phyloP scores from a whole-genome alignment of 164 flowering plant genomes.

The Hamamelis virginiana region DNA sequence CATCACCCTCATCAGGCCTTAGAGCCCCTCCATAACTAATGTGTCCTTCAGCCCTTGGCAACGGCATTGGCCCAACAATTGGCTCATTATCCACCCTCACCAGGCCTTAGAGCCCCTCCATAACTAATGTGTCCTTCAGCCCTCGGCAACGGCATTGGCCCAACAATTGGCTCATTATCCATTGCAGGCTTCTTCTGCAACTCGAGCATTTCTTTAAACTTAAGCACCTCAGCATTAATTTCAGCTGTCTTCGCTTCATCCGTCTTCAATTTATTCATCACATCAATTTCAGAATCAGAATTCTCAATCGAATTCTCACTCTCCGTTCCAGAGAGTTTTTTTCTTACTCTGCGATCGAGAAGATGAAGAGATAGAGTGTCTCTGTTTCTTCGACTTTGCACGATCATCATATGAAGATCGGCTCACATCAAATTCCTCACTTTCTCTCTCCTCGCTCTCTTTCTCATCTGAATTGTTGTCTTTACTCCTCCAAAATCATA shows the following conservation, averaged over 20 bases:
- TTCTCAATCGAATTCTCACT: constrained; percentile 29
- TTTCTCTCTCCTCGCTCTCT: constrained; percentile 33
- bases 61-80: constrained; percentile 81
- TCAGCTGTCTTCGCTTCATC: constrained; percentile 36
- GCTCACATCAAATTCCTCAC: constrained; percentile 38
- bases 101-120: constrained; percentile 98
- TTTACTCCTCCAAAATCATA: constrained; percentile 7
- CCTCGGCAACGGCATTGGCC: constrained; percentile 86
- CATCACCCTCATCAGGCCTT: constrained; percentile 99
- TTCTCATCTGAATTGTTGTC: constrained; percentile 40
- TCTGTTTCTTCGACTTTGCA: constrained; percentile 22
- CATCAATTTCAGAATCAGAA: constrained; percentile 34
- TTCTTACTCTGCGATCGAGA: constrained; percentile 31
- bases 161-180: constrained; percentile 72
- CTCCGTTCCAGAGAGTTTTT: constrained; percentile 33
- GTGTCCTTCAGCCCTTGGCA: constrained; percentile 96
- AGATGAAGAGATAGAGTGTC: constrained; percentile 21
- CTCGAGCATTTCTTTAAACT: constrained; percentile 80
- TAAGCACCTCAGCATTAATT: constrained; percentile 40
- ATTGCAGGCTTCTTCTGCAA: constrained; percentile 62
- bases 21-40: constrained; percentile 99
- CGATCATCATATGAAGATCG: too few species aligned
- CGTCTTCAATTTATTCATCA: constrained; percentile 10
- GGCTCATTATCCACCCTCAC: constrained; percentile 90
- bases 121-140: constrained; percentile 99